Percentiles rank a stretch among this genome's conserved stretches.
Evolutionary conservation across 805 yeast species (phyloP).

Genomic region (Yarrowia sp.): DNA sequence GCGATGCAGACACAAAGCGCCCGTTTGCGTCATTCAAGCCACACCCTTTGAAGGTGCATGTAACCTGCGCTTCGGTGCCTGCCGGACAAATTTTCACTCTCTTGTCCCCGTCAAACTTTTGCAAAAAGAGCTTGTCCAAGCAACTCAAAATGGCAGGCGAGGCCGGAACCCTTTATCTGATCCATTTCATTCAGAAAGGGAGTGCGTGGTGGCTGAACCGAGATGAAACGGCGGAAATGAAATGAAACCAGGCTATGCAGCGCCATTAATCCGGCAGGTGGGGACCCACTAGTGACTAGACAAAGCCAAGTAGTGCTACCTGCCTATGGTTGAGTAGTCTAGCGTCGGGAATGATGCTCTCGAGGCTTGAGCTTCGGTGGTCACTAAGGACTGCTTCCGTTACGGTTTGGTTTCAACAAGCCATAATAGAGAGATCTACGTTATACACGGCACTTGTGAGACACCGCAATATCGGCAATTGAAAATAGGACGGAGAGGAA

Average conservation of each 20-base stretch:
- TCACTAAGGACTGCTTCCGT: neutral
- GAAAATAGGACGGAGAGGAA: neutral
- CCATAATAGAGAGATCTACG: neutral
- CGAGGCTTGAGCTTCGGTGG: neutral
- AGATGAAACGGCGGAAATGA: neutral
- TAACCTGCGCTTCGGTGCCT: conserved; percentile 6
- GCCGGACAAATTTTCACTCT: conserved; percentile 14
- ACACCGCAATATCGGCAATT: conserved; percentile 5
- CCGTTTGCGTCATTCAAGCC: conserved; percentile 23
- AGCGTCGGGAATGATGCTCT: neutral
- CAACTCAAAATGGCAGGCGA: conserved; percentile 21
- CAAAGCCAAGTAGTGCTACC: no score
- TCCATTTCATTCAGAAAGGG: neutral
- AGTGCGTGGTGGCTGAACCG: neutral
- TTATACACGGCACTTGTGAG: conserved; percentile 25
- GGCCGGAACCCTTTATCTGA: conserved; percentile 16
- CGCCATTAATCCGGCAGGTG: neutral
- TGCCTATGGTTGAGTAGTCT: no score
- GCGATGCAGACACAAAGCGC: conserved; percentile 15
- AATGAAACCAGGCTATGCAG: neutral
- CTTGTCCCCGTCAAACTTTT: neutral
- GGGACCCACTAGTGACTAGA: neutral
- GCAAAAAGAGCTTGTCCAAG: neutral
- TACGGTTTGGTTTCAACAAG: conserved; percentile 3
- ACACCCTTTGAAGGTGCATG: conserved; percentile 4